Evolutionary conservation across 2,329 filamentous ascomycete species (phyloP), one percentile per base, ranked within the genome.

Genomic region (Magnaporthiopsis poae): DNA sequence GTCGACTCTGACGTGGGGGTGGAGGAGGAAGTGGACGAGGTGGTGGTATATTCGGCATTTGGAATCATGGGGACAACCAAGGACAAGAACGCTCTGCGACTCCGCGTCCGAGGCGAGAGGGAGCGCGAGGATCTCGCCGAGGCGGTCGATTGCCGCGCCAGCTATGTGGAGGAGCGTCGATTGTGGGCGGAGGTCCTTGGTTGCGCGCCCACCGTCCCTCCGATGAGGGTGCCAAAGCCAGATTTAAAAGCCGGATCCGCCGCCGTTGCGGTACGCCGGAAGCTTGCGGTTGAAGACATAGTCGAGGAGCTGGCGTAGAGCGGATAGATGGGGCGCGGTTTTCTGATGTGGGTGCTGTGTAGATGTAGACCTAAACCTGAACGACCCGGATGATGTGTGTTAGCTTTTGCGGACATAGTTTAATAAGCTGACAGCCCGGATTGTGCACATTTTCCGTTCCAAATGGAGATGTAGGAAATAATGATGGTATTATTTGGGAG

Each of bases 121-220:
- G 71, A 72, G 13, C 78, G 81, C 61, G 82, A 84, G 68, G 74
- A 71, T 15, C 75, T 79, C 56, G 81, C 82, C 0, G 80, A 82
- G 33, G 70, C 73, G 3, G 68, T 74, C 18, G 82, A 85, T 68
- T 73, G 74, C 21, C 74, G 74, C 59, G 75, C 74, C 1, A 79
- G 77, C 65, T 75, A 75, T 61, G 70, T 73, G 31, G 81, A 80
- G 39, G 82, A 84, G 70, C 68, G 70, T 33, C 72, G 75, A 62
- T 74, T 85, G 74, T 84, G 82, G 82, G 70, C 73, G 12, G 13
- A 52, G 15, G 67, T 83, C 21, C 68, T 84, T 27, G 77, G 77
- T 60, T 75, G 73, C 70, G 71, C 74, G 39, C 78, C 79, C 35
- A 65, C 56, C 3, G 60, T 60, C 12, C 59, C 64, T 36, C 60